phyloP scores from a whole-genome alignment of 345 rosid genomes.

The Mallotus nudiflorus region DNA sequence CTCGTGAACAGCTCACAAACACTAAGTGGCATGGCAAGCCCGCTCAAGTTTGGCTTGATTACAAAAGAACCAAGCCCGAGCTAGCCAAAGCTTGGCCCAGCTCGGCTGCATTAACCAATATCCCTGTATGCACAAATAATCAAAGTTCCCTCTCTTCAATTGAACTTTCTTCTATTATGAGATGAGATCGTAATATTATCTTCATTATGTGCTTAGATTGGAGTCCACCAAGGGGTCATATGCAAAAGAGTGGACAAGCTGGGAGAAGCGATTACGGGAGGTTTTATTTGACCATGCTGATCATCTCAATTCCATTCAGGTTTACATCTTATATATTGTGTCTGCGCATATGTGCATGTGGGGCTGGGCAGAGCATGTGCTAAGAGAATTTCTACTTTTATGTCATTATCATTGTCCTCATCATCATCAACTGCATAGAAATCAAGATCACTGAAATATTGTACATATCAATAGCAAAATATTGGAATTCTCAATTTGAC shows the following conservation, averaged over 20 bases:
- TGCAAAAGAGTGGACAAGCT: slow-evolving; percentile 71
- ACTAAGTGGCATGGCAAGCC: too few species aligned
- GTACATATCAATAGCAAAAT: not conserved
- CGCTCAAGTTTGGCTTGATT: too few species aligned
- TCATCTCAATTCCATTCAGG: slow-evolving; percentile 78
- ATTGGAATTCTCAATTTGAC: not conserved
- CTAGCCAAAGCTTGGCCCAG: too few species aligned
- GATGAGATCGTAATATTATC: too few species aligned
- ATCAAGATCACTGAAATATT: not conserved
- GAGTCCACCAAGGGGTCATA: slow-evolving; percentile 79
- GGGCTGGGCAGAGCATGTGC: not conserved
- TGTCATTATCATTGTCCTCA: too few species aligned
- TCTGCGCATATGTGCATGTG: not conserved
- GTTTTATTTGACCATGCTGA: slow-evolving; percentile 48
- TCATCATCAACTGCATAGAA: too few species aligned
- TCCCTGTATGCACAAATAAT: too few species aligned
- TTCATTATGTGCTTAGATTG: slow-evolving; percentile 43
- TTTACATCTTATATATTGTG: slow-evolving; percentile 12
- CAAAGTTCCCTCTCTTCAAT: too few species aligned
- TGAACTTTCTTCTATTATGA: too few species aligned
- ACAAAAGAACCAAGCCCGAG: too few species aligned
- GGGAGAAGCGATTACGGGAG: slow-evolving; percentile 77
- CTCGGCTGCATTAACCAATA: not conserved
- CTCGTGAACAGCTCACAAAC: too few species aligned
- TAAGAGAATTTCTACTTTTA: too few species aligned